Percentiles rank a stretch among this genome's conserved stretches.
Conservation (phyloP, 2,329 filamentous ascomycete genomes). For the Raffaelea arxii region DNA sequence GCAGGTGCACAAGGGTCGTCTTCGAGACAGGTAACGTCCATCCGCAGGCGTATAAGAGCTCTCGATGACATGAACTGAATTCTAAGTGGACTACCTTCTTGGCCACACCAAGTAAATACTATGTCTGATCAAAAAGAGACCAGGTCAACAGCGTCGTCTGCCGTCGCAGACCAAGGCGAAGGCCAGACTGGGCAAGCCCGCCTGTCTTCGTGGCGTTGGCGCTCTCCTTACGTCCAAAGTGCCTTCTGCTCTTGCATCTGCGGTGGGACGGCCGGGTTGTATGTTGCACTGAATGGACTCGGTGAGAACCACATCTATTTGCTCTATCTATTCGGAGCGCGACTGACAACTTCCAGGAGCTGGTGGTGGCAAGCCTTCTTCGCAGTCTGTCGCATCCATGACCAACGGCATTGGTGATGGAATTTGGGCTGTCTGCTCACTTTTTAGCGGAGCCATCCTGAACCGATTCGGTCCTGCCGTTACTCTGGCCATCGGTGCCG, state of each 20-base stretch:
- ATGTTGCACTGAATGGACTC: background rate
- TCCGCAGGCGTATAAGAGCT: too few species aligned
- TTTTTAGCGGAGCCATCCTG: slow-evolving; percentile 1
- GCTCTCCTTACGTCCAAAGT: background rate
- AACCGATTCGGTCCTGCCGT: background rate
- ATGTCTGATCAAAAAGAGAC: too few species aligned
- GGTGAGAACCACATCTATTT: background rate
- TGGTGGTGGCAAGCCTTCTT: slow-evolving; percentile 1
- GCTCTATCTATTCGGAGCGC: background rate
- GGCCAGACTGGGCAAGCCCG: too few species aligned
- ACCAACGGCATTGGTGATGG: slow-evolving; percentile 2
- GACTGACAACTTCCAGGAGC: background rate
- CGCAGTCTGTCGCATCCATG: slow-evolving; percentile 1
- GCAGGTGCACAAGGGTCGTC: too few species aligned
- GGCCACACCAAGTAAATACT: too few species aligned
- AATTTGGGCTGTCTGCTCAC: slow-evolving; percentile 1
- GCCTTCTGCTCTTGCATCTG: background rate
- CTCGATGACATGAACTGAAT: too few species aligned
- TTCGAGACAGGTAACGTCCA: too few species aligned
- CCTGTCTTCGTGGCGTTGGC: background rate
- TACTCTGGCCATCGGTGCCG: background rate
- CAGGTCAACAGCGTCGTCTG: too few species aligned
- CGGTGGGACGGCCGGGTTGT: background rate
- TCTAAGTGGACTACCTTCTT: too few species aligned
- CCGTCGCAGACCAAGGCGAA: too few species aligned